phyloP scores from a whole-genome alignment of 768 basidiomycete genomes.

The Hortiboletus flavorubellus region DNA sequence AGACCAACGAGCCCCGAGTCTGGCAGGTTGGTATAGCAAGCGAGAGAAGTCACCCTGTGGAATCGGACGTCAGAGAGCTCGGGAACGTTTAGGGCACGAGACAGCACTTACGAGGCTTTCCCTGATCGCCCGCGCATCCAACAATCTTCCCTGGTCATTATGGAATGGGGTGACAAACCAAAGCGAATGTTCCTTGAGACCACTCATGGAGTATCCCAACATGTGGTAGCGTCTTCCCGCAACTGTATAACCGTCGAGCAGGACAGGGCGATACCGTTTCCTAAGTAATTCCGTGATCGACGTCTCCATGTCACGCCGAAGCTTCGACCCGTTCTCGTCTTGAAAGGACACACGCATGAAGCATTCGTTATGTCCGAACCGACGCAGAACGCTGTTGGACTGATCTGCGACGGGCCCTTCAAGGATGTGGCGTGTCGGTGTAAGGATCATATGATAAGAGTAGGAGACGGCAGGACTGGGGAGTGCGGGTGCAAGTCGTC shows the following conservation, averaged over 20 bases:
- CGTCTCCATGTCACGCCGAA: slow-evolving; percentile 31
- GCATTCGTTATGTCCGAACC: slow-evolving; percentile 37
- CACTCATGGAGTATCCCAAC: slow-evolving; percentile 53
- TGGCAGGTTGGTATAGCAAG: slow-evolving; percentile 40
- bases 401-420: slow-evolving; percentile 40
- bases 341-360: slow-evolving; percentile 49
- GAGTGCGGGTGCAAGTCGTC: slow-evolving; percentile 23
- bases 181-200: slow-evolving; percentile 46
- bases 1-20: slow-evolving; percentile 50
- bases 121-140: slow-evolving; percentile 32
- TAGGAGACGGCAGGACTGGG: slow-evolving; percentile 24
- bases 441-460: slow-evolving; percentile 38
- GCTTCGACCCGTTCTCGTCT: slow-evolving; percentile 42
- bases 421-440: slow-evolving; percentile 37
- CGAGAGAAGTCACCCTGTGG: slow-evolving; percentile 39
- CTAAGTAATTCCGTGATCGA: slow-evolving; percentile 33
- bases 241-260: slow-evolving; percentile 35
- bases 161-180: slow-evolving; percentile 47
- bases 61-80: slow-evolving; percentile 1
- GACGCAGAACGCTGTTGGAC: slow-evolving; percentile 37
- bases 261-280: slow-evolving; percentile 32
- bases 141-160: slow-evolving; percentile 17
- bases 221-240: slow-evolving; percentile 46
- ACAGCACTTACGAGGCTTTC: slow-evolving; percentile 30
- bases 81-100: background rate